A percentile compares a stretch with the other conserved stretches of the same genome.
Evolutionary conservation across 1,284 basidiomycete species (phyloP).

Genomic region (Malassezia globosa): DNA sequence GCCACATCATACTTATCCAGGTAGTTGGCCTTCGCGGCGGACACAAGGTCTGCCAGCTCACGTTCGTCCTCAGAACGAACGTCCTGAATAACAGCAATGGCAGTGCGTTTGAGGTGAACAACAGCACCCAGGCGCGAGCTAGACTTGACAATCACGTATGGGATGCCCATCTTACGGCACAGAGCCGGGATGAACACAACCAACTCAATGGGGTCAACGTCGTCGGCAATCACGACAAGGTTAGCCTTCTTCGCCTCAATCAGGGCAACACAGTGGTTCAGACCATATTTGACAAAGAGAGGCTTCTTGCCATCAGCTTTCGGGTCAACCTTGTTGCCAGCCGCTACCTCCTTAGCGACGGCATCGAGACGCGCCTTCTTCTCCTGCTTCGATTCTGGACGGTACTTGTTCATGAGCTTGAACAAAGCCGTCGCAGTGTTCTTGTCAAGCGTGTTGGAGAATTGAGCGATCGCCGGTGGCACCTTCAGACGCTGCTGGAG

Average conservation of each 20-base stretch:
- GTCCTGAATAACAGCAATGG: slow-evolving; percentile 79
- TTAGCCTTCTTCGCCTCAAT: slow-evolving; percentile 88
- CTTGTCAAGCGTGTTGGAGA: slow-evolving; percentile 96
- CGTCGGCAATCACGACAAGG: slow-evolving; percentile 91
- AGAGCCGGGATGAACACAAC: slow-evolving; percentile 87
- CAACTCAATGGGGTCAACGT: slow-evolving; percentile 97
- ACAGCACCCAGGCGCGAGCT: slow-evolving; percentile 94
- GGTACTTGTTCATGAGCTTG: slow-evolving; percentile 92
- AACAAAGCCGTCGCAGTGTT: slow-evolving; percentile 97
- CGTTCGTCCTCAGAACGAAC: slow-evolving; percentile 87
- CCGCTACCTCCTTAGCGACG: slow-evolving; percentile 64
- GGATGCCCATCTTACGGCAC: slow-evolving; percentile 97
- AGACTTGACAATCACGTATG: slow-evolving; percentile 92
- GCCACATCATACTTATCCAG: slow-evolving; percentile 90
- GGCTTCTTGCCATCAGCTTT: slow-evolving; percentile 61
- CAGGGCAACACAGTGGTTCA: slow-evolving; percentile 91
- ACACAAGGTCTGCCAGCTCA: slow-evolving; percentile 82
- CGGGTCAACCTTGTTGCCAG: slow-evolving; percentile 50
- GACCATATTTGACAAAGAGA: slow-evolving; percentile 86
- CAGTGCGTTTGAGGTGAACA: slow-evolving; percentile 95
- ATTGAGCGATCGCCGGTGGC: slow-evolving; percentile 94
- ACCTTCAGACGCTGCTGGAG: slow-evolving; percentile 97
- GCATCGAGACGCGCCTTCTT: slow-evolving; percentile 86
- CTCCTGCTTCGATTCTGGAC: slow-evolving; percentile 87
- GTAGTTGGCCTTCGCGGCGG: slow-evolving; percentile 88